phyloP scores from a whole-genome alignment of 2,329 filamentous ascomycete species.

The Penicillium freii region DNA sequence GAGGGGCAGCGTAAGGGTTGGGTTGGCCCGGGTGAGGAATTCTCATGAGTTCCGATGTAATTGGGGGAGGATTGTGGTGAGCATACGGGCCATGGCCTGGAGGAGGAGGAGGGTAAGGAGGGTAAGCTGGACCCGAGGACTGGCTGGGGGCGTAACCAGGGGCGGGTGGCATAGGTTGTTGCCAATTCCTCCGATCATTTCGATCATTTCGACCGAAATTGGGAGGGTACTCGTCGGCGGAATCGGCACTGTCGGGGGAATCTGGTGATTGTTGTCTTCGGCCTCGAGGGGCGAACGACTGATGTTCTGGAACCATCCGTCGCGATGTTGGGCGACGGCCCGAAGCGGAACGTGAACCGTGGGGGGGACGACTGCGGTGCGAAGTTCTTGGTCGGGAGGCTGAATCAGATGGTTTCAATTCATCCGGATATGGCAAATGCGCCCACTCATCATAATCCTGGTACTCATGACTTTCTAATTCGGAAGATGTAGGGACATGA shows the following conservation, averaged over 20 bases:
- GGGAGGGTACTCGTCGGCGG: constrained; percentile 59
- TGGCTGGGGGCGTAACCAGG: constrained; percentile 41
- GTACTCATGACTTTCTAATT: constrained; percentile 42
- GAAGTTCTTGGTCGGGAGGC: constrained; percentile 45
- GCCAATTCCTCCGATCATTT: constrained; percentile 37
- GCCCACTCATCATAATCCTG: constrained; percentile 43
- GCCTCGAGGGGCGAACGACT: constrained; percentile 37
- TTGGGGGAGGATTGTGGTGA: constrained; percentile 24
- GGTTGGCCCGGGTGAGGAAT: constrained; percentile 25
- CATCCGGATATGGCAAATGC: constrained; percentile 44
- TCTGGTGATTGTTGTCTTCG: constrained; percentile 50
- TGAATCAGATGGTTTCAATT: constrained; percentile 50
- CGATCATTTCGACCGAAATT: constrained; percentile 45
- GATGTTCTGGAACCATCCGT: constrained; percentile 38
- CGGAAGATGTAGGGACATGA: constrained; percentile 43
- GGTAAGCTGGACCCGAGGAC: constrained; percentile 42
- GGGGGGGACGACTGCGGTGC: constrained; percentile 41
- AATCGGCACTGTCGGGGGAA: constrained; percentile 63
- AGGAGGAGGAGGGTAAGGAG: constrained; percentile 28
- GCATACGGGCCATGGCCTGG: constrained; percentile 30
- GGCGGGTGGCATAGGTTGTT: constrained; percentile 26
- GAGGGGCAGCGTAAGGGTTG: constrained; percentile 29
- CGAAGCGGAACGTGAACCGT: constrained; percentile 38
- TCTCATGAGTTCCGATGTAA: constrained; percentile 36
- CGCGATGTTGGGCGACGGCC: constrained; percentile 39